phyloP scores from a whole-genome alignment of 1,284 basidiomycete species.

The Coniferiporia weirii region DNA sequence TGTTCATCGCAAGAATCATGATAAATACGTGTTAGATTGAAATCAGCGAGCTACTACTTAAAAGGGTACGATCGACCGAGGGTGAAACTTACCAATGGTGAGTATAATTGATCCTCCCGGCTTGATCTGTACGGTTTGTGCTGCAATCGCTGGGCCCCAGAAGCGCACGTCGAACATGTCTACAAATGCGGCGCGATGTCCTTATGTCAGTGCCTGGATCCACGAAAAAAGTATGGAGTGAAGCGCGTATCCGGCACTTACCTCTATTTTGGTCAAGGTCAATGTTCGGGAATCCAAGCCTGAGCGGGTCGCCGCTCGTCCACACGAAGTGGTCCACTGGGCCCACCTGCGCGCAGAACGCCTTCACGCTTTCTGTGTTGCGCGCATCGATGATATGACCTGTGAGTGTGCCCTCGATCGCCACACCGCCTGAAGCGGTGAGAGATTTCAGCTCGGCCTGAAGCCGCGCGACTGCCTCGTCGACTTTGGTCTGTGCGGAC shows the following conservation, averaged over 20 bases:
- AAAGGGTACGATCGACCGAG: neutral
- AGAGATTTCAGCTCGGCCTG: conserved; percentile 1
- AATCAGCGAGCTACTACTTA: no score
- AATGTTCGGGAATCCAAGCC: conserved; percentile 17
- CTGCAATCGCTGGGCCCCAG: conserved; percentile 22
- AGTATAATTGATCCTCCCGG: conserved; percentile 20
- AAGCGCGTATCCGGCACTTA: no score
- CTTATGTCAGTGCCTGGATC: neutral
- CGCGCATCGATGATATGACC: conserved; percentile 19
- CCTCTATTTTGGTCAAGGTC: conserved; percentile 17
- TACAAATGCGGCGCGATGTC: neutral
- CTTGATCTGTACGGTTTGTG: conserved; percentile 19
- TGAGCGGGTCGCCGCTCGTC: conserved; percentile 19
- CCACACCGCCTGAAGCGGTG: neutral
- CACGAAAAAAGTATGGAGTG: neutral
- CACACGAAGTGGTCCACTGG: conserved; percentile 23
- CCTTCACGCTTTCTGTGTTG: conserved; percentile 10
- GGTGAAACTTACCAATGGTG: conserved; percentile 17
- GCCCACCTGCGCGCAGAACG: conserved; percentile 17
- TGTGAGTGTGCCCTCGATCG: conserved; percentile 6
- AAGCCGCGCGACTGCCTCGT: conserved; percentile 8
- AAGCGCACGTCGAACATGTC: conserved; percentile 22
- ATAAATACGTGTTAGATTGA: neutral
- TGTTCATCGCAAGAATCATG: neutral
- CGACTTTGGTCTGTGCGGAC: conserved; percentile 16